Base-by-base conservation (phyloP, 129 eudicot species). In the Centaurea solstitialis region DNA sequence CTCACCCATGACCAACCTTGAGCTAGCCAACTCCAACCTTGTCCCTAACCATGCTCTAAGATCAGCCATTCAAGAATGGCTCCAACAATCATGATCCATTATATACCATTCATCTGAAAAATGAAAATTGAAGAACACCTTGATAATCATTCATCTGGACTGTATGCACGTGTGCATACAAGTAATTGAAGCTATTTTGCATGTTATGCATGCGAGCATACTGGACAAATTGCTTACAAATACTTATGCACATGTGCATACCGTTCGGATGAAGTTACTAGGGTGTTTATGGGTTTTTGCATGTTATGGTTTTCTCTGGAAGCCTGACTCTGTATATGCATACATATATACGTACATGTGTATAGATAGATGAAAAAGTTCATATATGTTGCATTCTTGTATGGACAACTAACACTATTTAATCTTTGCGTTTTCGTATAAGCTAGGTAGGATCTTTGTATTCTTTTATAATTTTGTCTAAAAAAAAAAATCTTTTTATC, bases 31-130 rank as follows among this genome's bases (percentile, higher is more conserved):
- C 85, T 39, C 37, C 69, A 79, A 86, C 71, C 88, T 89, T 33
- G 75, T 92, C 17, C 96, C 94, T 3, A 94, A 94, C 80, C 97
- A 72, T 4, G 93, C 97, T 0, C 93, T 94, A 22, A 88, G 93
- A 13, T 94, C 97, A 72, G 94, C 97, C 38, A 92, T 94, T 69
- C 97, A 92, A 80, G 99, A 94, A 84, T 93, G 98, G 97, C 93
- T 87, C 73, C 92, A 90, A 24, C 89, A 89, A 39, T 82, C 80
- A 4, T 83, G 75, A 76, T 33, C 21, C 50, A 4, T 33, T 33
- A 33, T n/a, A n/a, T n/a, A n/a, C n/a, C n/a, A n/a, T n/a, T n/a
- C n/a, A n/a, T n/a, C n/a, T n/a, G n/a, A n/a, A 33, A 33, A 33
- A 33, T 33, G 37, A 33, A 4, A 33, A 33, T 5, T 33, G 5